Evolutionary conservation across 176 grass and related monocot species (phyloP).

Genomic region (Oryza glaberrima): DNA sequence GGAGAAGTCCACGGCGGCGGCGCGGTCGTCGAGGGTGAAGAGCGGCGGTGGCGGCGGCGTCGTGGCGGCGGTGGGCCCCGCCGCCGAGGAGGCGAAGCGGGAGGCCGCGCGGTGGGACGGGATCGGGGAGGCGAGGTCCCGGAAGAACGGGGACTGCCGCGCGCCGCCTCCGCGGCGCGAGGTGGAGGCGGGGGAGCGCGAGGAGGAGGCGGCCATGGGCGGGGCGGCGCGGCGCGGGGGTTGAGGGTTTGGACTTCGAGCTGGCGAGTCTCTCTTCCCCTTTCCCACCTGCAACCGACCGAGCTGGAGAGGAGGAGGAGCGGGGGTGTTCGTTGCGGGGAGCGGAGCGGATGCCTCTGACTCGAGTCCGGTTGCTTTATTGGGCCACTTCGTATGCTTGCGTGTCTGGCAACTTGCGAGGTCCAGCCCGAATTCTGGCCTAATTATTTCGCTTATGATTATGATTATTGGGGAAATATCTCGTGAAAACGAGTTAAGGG

Average conservation of each 20-base stretch:
- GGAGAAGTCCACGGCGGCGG: constrained; percentile 59
- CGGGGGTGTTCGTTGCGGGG: constrained; percentile 2
- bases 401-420: neutral
- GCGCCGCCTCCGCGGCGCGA: constrained; percentile 38
- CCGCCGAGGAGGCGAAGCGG: constrained; percentile 43
- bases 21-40: constrained; percentile 81
- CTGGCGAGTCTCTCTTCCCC: neutral
- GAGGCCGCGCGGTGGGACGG: constrained; percentile 54
- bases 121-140: constrained; percentile 68
- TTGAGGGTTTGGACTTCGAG: constrained; percentile 40
- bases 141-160: constrained; percentile 77
- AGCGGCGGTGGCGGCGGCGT: constrained; percentile 65
- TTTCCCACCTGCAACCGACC: neutral
- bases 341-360: neutral
- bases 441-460: too few species aligned
- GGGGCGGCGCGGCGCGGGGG: neutral
- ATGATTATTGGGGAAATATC: too few species aligned
- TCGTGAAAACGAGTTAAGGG: too few species aligned
- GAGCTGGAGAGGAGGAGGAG: neutral
- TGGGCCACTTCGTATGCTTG: constrained; percentile 35
- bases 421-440: neutral
- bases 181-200: constrained; percentile 44
- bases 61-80: neutral
- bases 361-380: constrained; percentile 8
- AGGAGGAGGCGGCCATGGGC: constrained; percentile 46